Evolutionary conservation across 495 filamentous ascomycete genomes (phyloP).

Genomic region (Tuber calosporum): DNA sequence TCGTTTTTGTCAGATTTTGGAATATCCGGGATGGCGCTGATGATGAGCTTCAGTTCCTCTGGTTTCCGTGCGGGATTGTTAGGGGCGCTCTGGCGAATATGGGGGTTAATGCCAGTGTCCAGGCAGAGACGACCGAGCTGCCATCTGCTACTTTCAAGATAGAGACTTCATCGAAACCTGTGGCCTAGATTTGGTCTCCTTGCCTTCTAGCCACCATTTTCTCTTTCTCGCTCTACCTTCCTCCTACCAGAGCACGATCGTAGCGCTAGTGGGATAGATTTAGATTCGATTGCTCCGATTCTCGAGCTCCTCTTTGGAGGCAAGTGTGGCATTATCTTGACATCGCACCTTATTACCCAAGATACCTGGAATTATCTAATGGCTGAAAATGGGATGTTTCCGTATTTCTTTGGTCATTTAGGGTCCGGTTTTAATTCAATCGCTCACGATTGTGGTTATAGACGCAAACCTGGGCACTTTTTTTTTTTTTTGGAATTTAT

Average conservation of each 20-base stretch:
- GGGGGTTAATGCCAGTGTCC: slow-evolving; percentile 83
- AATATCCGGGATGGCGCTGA: slow-evolving; percentile 10
- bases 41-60: slow-evolving; percentile 60
- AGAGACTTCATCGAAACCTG: slow-evolving; percentile 57
- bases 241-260: slow-evolving; percentile 20
- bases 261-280: background rate
- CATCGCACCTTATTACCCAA: background rate
- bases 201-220: background rate
- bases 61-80: slow-evolving; percentile 89
- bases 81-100: slow-evolving; percentile 79
- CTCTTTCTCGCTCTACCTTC: slow-evolving; percentile 6
- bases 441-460: background rate
- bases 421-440: background rate
- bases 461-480: background rate
- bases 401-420: background rate
- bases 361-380: background rate
- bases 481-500: slow-evolving; percentile 1
- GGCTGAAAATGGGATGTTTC: background rate
- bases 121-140: slow-evolving; percentile 77
- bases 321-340: background rate
- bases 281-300: background rate
- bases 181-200: slow-evolving; percentile 26
- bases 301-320: background rate
- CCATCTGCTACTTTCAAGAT: slow-evolving; percentile 93
- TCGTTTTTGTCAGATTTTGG: slow-evolving; percentile 6